Percentiles rank a stretch among this genome's conserved stretches.
These are phyloP conservation scores for Blattamonas nauphoetae DNA, from an alignment of 78 protist species.

Conservation along the genomic window DNA sequence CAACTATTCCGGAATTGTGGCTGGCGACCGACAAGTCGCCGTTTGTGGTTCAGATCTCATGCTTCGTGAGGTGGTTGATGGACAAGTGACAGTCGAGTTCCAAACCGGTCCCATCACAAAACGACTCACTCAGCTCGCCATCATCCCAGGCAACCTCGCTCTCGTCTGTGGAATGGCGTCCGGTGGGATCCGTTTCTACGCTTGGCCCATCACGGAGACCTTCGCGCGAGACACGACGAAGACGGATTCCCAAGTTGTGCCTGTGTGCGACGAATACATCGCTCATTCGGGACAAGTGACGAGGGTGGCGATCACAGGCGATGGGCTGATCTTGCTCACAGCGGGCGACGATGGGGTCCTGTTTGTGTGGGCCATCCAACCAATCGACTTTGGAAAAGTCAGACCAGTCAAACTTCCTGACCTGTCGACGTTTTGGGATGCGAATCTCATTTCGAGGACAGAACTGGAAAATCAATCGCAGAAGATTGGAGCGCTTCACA, in stretches of 20 bases:
- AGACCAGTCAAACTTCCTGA: not conserved
- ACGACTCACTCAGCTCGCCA: not conserved
- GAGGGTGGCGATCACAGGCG: not conserved
- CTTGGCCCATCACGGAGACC: not conserved
- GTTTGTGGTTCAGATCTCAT: not conserved
- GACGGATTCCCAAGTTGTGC: not conserved
- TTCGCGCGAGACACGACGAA: not conserved
- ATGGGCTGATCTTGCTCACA: not conserved
- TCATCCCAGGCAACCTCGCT: not conserved
- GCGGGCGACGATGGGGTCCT: constrained; percentile 2
- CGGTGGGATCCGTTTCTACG: not conserved
- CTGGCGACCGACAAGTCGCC: not conserved
- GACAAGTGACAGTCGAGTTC: not conserved
- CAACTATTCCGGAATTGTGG: not conserved
- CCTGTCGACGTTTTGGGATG: not conserved
- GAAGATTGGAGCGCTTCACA: not conserved
- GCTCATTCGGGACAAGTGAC: not conserved
- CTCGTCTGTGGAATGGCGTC: not conserved
- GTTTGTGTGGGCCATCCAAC: not conserved
- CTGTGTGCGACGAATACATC: not conserved
- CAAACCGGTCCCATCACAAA: not conserved
- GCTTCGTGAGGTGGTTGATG: not conserved
- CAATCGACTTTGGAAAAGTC: not conserved
- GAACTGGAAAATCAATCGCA: not conserved
- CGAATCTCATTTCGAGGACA: not conserved